These are phyloP conservation scores for Ceratobasidium sp. DNA, from an alignment of 1,284 basidiomycete genomes.

Conservation along the genomic window DNA sequence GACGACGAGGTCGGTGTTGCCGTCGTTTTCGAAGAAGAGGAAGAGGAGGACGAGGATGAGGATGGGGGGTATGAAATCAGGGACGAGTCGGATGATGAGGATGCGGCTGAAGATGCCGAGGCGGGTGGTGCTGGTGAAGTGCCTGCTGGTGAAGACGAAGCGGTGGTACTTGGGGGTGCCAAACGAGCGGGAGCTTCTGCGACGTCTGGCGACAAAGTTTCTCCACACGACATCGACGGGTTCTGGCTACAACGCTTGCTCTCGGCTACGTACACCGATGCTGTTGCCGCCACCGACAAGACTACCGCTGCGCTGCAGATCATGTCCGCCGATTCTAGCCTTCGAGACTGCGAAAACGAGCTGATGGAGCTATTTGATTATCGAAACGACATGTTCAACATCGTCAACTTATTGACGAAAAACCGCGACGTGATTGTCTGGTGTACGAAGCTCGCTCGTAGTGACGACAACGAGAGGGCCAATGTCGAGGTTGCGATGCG, in stretches of 20 bases:
- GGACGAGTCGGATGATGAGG: conserved; percentile 83
- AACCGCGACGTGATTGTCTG: conserved; percentile 97
- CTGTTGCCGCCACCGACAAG: conserved; percentile 94
- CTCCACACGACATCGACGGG: conserved; percentile 92
- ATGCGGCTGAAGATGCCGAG: conserved; percentile 60
- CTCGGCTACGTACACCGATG: conserved; percentile 91
- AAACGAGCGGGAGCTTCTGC: conserved; percentile 59
- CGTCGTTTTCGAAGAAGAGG: conserved; percentile 96
- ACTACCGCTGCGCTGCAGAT: conserved; percentile 88
- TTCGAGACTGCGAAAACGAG: conserved; percentile 96
- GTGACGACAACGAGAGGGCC: conserved; percentile 89
- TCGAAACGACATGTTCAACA: conserved; percentile 80
- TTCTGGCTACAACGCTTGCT: conserved; percentile 99
- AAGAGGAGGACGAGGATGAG: conserved; percentile 90
- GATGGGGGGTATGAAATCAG: conserved; percentile 82
- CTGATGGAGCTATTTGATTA: conserved; percentile 99
- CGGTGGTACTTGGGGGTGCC: conserved; percentile 78
- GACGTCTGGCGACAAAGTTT: conserved; percentile 82
- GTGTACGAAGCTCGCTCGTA: conserved; percentile 96
- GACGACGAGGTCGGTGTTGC: conserved; percentile 96
- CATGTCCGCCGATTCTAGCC: conserved; percentile 88
- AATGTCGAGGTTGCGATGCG: conserved; percentile 99
- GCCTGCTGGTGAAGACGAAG: conserved; percentile 68
- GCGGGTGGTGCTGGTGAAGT: conserved; percentile 62
- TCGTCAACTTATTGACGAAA: conserved; percentile 92